Base-by-base conservation (phyloP, 1,284 basidiomycete species). In the Cryptococcus wingfieldii region DNA sequence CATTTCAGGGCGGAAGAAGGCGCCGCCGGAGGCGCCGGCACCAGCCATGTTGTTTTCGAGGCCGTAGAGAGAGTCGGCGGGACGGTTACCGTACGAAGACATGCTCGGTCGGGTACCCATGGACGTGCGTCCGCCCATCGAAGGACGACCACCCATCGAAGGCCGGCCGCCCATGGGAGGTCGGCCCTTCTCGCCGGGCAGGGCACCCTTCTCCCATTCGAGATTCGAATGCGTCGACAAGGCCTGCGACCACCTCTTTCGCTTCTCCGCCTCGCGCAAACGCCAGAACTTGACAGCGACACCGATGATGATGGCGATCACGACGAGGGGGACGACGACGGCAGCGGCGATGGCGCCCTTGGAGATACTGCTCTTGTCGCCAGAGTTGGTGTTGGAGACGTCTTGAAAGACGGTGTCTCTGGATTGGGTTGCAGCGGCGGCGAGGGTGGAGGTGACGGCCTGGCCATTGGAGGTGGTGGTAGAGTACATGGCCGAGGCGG, bases 111-210 rank as follows among this genome's bases (percentile, higher is more conserved):
- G 55, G 23, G 52, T 53, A 25, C 47, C 44, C 28, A 53, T 56
- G 10, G 53, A 45, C 49, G 56, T 48, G 43, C 61, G 45, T 45
- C 60, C 61, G 52, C 59, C 56, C 41, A 60, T 55, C 34, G 51
- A 61, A 84, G 58, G 85, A 85, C 16, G 85, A 86, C 89, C 90
- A 84, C 77, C 85, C 83, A 80, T 90, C 85, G 75, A 93, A 75
- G 34, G 79, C 31, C 16, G 85, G 85, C 89, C 90, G 84, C 77
- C 85, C 83, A 80, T 90, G 86, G 74, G 92, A 75, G 34, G 79
- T 34, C 31, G 31, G 80, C 72, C 84, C 81, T 69, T 71, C 39
- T 75, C 73, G 41, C 68, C 70, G 1, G 69, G 65, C 10, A 62
- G 56, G 27, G 70, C 73, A 37, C 73, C 73, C 62, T 74, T 73